These are phyloP conservation scores for Balakata baccata DNA, from an alignment of 345 rosid species.

Conservation along the genomic window DNA sequence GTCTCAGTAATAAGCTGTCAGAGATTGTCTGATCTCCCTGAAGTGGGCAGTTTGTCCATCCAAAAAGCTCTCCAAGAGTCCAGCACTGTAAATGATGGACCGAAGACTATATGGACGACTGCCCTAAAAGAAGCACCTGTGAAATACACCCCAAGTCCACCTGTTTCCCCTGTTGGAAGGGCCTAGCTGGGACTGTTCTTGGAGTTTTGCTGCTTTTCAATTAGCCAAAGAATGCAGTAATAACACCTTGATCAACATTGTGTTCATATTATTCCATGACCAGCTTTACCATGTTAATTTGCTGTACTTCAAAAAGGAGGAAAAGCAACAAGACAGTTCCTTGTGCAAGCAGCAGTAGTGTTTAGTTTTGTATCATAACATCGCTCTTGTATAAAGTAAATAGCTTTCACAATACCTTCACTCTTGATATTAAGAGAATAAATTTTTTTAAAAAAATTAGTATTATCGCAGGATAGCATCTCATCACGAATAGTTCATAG, in stretches of 20 bases:
- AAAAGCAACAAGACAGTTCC: background rate
- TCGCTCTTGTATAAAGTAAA: slow-evolving; percentile 19
- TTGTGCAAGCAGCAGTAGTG: background rate
- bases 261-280: background rate
- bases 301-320: background rate
- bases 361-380: slow-evolving; percentile 6
- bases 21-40: slow-evolving; percentile 34
- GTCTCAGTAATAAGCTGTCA: slow-evolving; percentile 46
- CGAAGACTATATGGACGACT: slow-evolving; percentile 17
- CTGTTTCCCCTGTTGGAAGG: slow-evolving; percentile 80
- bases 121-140: slow-evolving; percentile 26
- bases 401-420: background rate
- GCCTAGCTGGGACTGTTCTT: slow-evolving; percentile 37
- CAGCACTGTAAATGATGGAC: slow-evolving; percentile 14
- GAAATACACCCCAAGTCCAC: slow-evolving; percentile 63
- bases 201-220: background rate
- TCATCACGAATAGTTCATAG: background rate
- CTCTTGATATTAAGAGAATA: background rate
- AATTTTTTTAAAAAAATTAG: background rate
- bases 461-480: background rate
- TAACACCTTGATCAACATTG: background rate
- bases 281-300: background rate
- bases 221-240: background rate
- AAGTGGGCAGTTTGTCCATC: slow-evolving; percentile 13
- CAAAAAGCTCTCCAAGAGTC: slow-evolving; percentile 26